Evolutionary conservation across 2,329 filamentous ascomycete species (phyloP).

Genomic region (Neodidymelliopsis sp.): DNA sequence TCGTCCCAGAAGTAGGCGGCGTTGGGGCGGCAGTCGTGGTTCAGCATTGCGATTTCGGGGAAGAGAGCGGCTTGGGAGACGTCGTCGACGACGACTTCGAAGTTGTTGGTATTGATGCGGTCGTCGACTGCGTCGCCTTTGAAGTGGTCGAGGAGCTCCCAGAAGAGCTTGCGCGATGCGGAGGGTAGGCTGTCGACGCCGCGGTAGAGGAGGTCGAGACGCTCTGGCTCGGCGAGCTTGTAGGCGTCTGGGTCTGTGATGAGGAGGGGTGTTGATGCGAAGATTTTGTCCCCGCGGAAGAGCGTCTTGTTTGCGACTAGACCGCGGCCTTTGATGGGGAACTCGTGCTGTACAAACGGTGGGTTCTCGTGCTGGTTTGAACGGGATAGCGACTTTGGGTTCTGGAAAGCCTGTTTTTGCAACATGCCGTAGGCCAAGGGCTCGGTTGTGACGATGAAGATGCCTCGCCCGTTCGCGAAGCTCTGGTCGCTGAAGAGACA

Average conservation of each 20-base stretch:
- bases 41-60: constrained; percentile 47
- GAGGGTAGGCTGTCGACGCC: constrained; percentile 37
- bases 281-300: constrained; percentile 44
- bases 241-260: constrained; percentile 39
- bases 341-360: constrained; percentile 38
- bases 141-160: constrained; percentile 41
- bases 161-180: constrained; percentile 31
- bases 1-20: constrained; percentile 53
- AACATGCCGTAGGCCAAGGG: constrained; percentile 37
- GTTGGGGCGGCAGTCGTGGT: constrained; percentile 49
- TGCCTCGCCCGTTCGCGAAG: constrained; percentile 43
- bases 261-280: constrained; percentile 43
- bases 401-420: constrained; percentile 39
- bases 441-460: constrained; percentile 40
- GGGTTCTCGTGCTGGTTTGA: constrained; percentile 39
- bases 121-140: constrained; percentile 43
- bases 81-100: constrained; percentile 38
- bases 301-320: constrained; percentile 46
- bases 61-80: constrained; percentile 37
- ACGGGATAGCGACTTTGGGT: constrained; percentile 24
- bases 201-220: constrained; percentile 37
- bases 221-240: constrained; percentile 31
- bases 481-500: constrained; percentile 42
- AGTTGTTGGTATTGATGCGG: constrained; percentile 48
- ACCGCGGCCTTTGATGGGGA: constrained; percentile 44